Evolutionary conservation across 164 flowering plant species (phyloP).

Genomic region (Amborella trichopoda): DNA sequence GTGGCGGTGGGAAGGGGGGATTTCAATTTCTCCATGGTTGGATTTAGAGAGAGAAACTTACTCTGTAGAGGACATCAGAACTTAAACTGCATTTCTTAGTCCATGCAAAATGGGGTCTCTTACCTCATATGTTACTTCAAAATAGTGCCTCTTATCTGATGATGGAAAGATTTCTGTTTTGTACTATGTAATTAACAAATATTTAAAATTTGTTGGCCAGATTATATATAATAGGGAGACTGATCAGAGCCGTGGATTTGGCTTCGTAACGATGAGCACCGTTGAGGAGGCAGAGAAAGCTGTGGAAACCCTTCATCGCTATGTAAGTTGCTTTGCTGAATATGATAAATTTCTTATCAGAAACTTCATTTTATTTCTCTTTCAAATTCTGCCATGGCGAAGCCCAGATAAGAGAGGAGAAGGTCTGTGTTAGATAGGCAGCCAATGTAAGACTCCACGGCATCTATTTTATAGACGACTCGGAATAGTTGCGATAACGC

Average conservation of each 20-base stretch:
- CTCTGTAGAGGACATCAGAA: too few species aligned
- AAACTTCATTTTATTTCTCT: neutral
- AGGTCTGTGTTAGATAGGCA: too few species aligned
- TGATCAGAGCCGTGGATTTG: constrained; percentile 58
- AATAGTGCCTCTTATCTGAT: neutral
- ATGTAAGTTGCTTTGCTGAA: constrained; percentile 25
- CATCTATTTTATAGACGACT: too few species aligned
- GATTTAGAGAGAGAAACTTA: too few species aligned
- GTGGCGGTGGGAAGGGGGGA: too few species aligned
- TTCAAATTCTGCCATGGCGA: neutral
- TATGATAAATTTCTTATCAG: too few species aligned
- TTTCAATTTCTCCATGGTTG: too few species aligned
- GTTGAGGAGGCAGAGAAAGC: constrained; percentile 64
- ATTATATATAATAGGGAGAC: constrained; percentile 51
- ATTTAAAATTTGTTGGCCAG: too few species aligned
- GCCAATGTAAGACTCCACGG: too few species aligned
- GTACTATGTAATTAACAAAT: too few species aligned
- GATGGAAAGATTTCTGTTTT: neutral
- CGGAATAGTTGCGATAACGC: neutral
- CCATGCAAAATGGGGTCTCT: neutral
- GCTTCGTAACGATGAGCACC: constrained; percentile 53
- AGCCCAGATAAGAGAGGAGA: neutral
- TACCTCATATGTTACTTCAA: neutral
- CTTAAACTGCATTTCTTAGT: neutral
- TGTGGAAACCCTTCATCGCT: constrained; percentile 41